Conservation (phyloP, 495 filamentous ascomycete species). For the Neurospora intermedia region DNA sequence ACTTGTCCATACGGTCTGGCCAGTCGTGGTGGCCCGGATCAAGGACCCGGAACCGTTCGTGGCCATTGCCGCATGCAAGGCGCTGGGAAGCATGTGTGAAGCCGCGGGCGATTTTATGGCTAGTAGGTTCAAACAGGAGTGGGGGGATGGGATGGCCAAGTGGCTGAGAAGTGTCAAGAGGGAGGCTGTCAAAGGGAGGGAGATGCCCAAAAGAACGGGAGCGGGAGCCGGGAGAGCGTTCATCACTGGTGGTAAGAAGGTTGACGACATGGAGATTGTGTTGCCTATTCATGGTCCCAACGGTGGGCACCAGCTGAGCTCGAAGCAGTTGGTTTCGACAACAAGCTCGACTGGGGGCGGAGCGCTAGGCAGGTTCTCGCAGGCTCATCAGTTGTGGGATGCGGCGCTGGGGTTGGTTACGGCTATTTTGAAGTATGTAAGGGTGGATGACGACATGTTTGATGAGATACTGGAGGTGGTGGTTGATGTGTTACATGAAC, state of each 20-base stretch:
- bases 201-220: slow-evolving; percentile 28
- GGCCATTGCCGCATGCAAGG: slow-evolving; percentile 54
- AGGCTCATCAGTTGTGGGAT: slow-evolving; percentile 48
- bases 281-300: slow-evolving; percentile 13
- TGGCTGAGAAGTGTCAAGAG: slow-evolving; percentile 26
- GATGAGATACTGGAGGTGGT: slow-evolving; percentile 57
- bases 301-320: slow-evolving; percentile 6
- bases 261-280: slow-evolving; percentile 12
- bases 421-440: slow-evolving; percentile 44
- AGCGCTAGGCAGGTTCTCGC: slow-evolving; percentile 40
- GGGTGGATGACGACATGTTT: slow-evolving; percentile 50
- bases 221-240: slow-evolving; percentile 7
- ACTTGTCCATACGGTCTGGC: slow-evolving; percentile 82
- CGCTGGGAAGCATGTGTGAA: slow-evolving; percentile 50
- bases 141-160: slow-evolving; percentile 41
- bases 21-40: slow-evolving; percentile 58
- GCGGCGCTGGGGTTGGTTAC: slow-evolving; percentile 43
- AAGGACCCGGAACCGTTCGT: slow-evolving; percentile 68
- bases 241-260: slow-evolving; percentile 7
- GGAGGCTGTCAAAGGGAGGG: slow-evolving; percentile 21
- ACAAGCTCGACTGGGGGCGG: slow-evolving; percentile 15
- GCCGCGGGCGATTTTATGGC: slow-evolving; percentile 73
- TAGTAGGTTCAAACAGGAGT: slow-evolving; percentile 58
- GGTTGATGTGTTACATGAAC: slow-evolving; percentile 34
- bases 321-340: slow-evolving; percentile 9